Base-by-base conservation (phyloP, 768 basidiomycete genomes). In the Serendipita sp. region DNA sequence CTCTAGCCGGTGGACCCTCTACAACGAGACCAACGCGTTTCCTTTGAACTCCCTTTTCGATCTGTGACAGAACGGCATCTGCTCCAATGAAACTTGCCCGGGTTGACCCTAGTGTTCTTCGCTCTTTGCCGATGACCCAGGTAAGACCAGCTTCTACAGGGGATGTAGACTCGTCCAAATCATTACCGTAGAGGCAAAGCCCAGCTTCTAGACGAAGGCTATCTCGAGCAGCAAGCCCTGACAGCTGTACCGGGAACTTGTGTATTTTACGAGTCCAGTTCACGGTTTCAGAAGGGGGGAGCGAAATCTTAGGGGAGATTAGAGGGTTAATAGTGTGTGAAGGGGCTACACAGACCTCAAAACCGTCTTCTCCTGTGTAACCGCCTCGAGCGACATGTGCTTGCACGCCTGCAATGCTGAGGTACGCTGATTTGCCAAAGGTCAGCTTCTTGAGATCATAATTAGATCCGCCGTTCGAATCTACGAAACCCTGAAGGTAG, bases 351-450 rank as follows among this genome's bases (percentile, higher is more conserved):
- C 76, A 65, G 30, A 85, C 92, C 80, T 99, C 96, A 69, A 99
- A 98, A 0, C 96, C 96, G 74, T 99, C 96, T 75, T 99, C 96
- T 10, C 96, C 96, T 0, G 96, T 98, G 75, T 99, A 99, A 3
- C 96, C 96, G 34, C 92, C 91, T 15, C 96, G 84, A 5, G 92
- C 89, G 35, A 98, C 83, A 71, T 98, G 92, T 41, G 90, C 80
- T 71, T 84, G 85, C 69, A 85, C 83, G 28, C 84, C 86, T 66
- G 86, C 86, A 46, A 96, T 80, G 0, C 87, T 83, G 7, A 91
- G 80, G 71, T 84, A 92, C 0, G 88, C 86, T 18, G 89, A 86
- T 67, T 83, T 85, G 45, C 93, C 92, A 70, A 99, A 97, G 32
- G 86, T 87, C 60, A 98, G 76, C 45, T 78, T 75, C 24, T 76